Evolutionary conservation across 345 rosid genomes (phyloP), one percentile per base, ranked within the genome.

Genomic region (Salix purpurea): DNA sequence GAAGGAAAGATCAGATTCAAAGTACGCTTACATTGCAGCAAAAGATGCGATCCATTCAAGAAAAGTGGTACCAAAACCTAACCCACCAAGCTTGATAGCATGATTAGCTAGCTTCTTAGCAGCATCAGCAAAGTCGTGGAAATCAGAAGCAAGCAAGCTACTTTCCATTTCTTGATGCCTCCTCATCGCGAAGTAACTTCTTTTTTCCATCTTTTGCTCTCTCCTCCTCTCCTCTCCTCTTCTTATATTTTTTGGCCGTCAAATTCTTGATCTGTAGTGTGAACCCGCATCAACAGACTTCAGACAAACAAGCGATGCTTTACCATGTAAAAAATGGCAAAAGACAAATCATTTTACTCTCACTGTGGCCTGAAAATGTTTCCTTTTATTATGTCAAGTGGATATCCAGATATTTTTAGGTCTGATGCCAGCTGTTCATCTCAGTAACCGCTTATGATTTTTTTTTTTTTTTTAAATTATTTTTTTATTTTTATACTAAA

Each of bases 21-120:
- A 13, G 30, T 15, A 30, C 3, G 23, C 79, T 40, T 80, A 86
- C 89, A 84, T 84, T 16, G 85, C 87, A 67, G 89, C 85, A 60
- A 84, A 65, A 48, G 87, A 77, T 69, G 87, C 89, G 39, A 86
- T 23, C 89, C 89, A 86, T 75, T 84, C 73, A 44, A 84, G 84
- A 50, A 86, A 72, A 36, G 81, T 14, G 50, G 89, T 81, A 14
- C 87, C 89, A 42, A 86, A 79, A 15, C 80, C 87, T 23, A 84
- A 75, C 34, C 87, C 85, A 16, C 84, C 88, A 61, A 85, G 82
- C 76, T 54, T 76, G 77, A 85, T 32, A 14, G 86, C 81, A 50
- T 88, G 85, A 67, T 32, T 65, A 65, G 81, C 81, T 72, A 88
- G 84, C 32, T 75, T 88, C 80, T 77, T 82, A 30, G 86, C 85